phyloP scores from a whole-genome alignment of 1,284 basidiomycete genomes.

The Tilletia setariae region DNA sequence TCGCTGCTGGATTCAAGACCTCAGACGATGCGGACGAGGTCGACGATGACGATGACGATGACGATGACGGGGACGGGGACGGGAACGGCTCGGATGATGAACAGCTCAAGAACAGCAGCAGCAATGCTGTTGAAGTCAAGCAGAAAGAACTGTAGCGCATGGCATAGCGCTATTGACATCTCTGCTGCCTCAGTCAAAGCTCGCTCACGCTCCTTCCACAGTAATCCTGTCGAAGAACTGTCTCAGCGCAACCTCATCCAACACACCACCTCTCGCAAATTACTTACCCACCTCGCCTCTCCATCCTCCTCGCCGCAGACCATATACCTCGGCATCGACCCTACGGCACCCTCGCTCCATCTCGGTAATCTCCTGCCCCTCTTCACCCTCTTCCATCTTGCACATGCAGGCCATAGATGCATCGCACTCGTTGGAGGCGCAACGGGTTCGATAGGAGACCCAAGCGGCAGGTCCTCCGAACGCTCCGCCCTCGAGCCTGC shows the following conservation, averaged over 20 bases:
- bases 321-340: constrained; percentile 87
- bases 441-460: constrained; percentile 94
- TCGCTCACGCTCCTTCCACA: background rate
- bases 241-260: constrained; percentile 31
- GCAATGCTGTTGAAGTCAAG: background rate
- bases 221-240: constrained; percentile 24
- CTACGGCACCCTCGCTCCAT: constrained; percentile 82
- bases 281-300: constrained; percentile 26
- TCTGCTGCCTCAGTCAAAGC: background rate
- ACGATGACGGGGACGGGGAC: background rate
- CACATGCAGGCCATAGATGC: constrained; percentile 72
- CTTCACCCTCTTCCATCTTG: constrained; percentile 81
- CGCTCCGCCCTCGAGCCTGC: constrained; percentile 67
- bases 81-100: too few relatives aligned
- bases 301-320: constrained; percentile 51
- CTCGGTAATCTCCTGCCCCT: constrained; percentile 90
- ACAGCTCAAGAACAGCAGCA: background rate
- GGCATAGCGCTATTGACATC: background rate
- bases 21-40: background rate
- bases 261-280: constrained; percentile 31
- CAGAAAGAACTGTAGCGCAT: background rate
- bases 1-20: too few relatives aligned
- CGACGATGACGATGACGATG: background rate
- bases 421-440: constrained; percentile 81
- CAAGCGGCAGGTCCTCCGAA: constrained; percentile 82